phyloP scores from a whole-genome alignment of 768 basidiomycete species.

The Russula brevipes region DNA sequence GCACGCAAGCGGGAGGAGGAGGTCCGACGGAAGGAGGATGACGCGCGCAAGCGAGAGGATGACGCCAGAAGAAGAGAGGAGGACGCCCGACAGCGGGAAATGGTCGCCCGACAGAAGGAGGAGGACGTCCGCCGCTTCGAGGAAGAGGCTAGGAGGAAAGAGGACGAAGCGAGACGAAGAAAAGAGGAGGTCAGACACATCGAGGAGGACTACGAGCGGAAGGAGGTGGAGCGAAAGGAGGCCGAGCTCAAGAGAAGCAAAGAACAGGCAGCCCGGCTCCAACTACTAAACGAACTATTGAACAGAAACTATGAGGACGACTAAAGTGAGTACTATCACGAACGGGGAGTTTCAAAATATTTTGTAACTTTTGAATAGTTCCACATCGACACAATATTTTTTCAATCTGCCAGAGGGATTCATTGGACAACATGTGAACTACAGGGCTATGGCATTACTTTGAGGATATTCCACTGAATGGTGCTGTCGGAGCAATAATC shows the following conservation, averaged over 20 bases:
- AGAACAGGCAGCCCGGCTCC: conserved; percentile 16
- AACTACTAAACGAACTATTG: too few relatives aligned
- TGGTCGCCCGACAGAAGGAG: conserved; percentile 30
- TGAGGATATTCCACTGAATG: too few relatives aligned
- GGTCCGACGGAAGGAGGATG: conserved; percentile 31
- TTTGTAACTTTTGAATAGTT: too few relatives aligned
- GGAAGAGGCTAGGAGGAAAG: not conserved
- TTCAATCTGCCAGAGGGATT: too few relatives aligned
- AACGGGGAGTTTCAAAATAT: too few relatives aligned
- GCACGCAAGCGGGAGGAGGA: conserved; percentile 30
- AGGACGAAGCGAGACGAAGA: conserved; percentile 25
- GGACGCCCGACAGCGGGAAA: conserved; percentile 29
- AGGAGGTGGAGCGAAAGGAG: conserved; percentile 22
- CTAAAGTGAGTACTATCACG: too few relatives aligned
- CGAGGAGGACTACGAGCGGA: conserved; percentile 31
- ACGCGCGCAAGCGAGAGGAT: conserved; percentile 34
- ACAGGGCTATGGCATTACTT: too few relatives aligned
- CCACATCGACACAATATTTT: too few relatives aligned
- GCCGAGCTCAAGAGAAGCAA: conserved; percentile 17
- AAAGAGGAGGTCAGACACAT: conserved; percentile 30
- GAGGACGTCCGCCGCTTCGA: too few relatives aligned
- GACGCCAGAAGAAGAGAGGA: conserved; percentile 32
- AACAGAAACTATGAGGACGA: too few relatives aligned
- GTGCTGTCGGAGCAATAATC: too few relatives aligned
- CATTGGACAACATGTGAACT: too few relatives aligned